Percentiles rank a stretch among this genome's conserved stretches.
Conservation (phyloP, 2,329 filamentous ascomycete species). For the Penicillium expansum region DNA sequence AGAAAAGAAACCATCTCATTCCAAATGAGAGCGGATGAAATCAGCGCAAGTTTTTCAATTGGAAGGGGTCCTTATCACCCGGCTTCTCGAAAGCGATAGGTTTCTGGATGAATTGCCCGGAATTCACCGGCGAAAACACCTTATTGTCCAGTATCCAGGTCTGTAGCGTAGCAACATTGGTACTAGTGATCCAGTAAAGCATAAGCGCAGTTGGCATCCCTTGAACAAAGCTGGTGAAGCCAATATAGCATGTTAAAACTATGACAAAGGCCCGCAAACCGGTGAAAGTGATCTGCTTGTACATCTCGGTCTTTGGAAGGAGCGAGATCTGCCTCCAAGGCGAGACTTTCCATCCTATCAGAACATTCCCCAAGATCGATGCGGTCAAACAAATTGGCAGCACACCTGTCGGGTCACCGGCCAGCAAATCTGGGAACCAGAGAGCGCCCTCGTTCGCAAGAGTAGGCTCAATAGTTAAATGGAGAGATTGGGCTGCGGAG, state of each 20-base stretch:
- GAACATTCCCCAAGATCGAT: conserved; percentile 51
- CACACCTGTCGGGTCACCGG: conserved; percentile 51
- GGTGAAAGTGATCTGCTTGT: conserved; percentile 22
- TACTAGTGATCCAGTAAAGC: conserved; percentile 52
- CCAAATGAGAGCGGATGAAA: background rate
- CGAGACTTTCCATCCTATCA: conserved; percentile 28
- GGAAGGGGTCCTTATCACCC: conserved; percentile 13
- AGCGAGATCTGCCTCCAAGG: conserved; percentile 24
- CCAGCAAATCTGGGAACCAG: conserved; percentile 59
- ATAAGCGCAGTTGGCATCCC: conserved; percentile 47
- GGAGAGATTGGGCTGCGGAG: conserved; percentile 21
- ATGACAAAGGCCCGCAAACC: conserved; percentile 34
- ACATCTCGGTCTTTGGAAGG: conserved; percentile 28
- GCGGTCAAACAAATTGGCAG: conserved; percentile 51
- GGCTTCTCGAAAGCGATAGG: conserved; percentile 29
- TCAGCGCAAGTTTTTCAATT: conserved; percentile 15
- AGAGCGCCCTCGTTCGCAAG: conserved; percentile 57
- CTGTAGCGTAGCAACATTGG: conserved; percentile 43
- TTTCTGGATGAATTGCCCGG: conserved; percentile 32
- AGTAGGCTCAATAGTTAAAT: conserved; percentile 45
- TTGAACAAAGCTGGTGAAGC: conserved; percentile 28
- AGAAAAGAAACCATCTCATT: background rate
- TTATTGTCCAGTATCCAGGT: conserved; percentile 39
- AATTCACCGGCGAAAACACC: conserved; percentile 36
- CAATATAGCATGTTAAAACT: conserved; percentile 42